Base-by-base conservation (phyloP, 495 filamentous ascomycete species). In the Penicillium lagena region DNA sequence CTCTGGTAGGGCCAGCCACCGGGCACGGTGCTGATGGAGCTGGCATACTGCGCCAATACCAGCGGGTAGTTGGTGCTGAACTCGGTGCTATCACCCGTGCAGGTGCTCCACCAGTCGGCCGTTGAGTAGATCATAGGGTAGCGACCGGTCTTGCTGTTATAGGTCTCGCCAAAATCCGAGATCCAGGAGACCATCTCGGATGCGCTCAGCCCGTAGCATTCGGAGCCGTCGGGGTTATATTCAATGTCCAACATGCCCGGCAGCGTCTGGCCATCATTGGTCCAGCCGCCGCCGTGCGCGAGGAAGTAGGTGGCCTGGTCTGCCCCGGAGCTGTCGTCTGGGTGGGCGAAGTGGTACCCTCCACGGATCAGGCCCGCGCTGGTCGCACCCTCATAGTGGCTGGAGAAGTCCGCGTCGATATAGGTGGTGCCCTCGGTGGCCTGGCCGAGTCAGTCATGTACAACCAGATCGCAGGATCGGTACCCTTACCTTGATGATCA, bases 201-300 rank as follows among this genome's bases (percentile, higher is more conserved):
- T 0, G 59, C 35, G 12, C 63, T 70, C 39, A 83, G 63, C 1
- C 78, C 78, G 48, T 71, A 80, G 58, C 79, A 83, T 8, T 59
- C 63, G 9, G 60, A 51, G 12, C 72, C 67, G 9, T 63, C 60
- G 15, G 67, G 58, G 36, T 66, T 65, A 50, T 70, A 72, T 60
- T 85, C 81, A 17, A 85, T 67, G 56, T 84, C 81, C 11, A 85
- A 66, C 80, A 84, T 84, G 2, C 82, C 81, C 0, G 81, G 82
- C 0, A 85, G 68, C 7, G 80, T 85, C 42, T 71, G 73, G 29
- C 79, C 79, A 49, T 85, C 82, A 15, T 45, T 53, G 8, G 71
- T 68, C 82, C 80, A 84, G 38, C 78, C 79, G 13, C 81, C 81
- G 29, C 82, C 82, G 52, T 84, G 63, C 0, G 71, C 62, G 45